Base-by-base conservation (phyloP, 2,329 filamentous ascomycete species). In the Meredithiella fracta region DNA sequence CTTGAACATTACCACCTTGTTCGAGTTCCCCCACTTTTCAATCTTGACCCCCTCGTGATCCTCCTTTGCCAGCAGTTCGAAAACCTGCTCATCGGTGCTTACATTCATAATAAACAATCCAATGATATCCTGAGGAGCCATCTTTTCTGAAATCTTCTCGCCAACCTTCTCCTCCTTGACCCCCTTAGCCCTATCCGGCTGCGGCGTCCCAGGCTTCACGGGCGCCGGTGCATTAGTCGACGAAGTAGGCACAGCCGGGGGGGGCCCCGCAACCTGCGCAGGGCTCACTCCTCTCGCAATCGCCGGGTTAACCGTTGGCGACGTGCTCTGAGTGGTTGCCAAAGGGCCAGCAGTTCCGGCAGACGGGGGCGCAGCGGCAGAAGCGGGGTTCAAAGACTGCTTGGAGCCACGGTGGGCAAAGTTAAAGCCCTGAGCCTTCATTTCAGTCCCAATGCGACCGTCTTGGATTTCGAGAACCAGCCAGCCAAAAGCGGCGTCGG, bases 401-500 rank as follows among this genome's bases (percentile, higher is more conserved):
- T 97, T 97, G 57, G 86, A 83, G 61, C 86, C 87, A 63, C 92
- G 85, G 68, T 98, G 92, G 23, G 92, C 89, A 68, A 98, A 98
- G 76, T 98, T 98, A 78, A 98, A 98, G 44, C 92, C 92, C 66
- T 98, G 92, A 22, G 92, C 92, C 60, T 89, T 83, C 92, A 98
- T 98, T 71, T 98, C 92, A 0, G 92, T 98, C 50, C 90, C 92
- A 63, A 98, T 97, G 47, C 92, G 83, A 53, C 92, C 92, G 65
- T 89, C 86, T 66, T 98, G 92, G 59, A 98, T 84, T 67, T 98
- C 92, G 58, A 98, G 72, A 15, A 97, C 89, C 53, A 98, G 76
- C 76, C 89, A 98, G 59, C 92, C 92, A 67, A 97, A 98, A 20
- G 92, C 91, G 56, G 92, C 92, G 72, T 98, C 92, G 29, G 92